Base-by-base conservation (phyloP, 805 yeast species). In the Ogataea pini region DNA sequence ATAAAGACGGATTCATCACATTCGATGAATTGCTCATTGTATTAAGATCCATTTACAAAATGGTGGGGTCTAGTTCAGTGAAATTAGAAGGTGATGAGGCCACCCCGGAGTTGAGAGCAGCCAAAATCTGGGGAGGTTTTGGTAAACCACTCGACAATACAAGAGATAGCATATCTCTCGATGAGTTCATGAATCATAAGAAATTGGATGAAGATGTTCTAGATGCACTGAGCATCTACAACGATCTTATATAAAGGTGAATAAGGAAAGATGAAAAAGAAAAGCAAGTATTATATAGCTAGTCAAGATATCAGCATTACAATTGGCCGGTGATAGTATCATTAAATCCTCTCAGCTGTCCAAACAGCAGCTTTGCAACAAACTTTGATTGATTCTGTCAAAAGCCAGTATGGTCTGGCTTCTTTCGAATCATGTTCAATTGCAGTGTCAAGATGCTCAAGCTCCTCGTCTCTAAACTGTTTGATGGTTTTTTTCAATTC, bases 391-490 rank as follows among this genome's bases (percentile, higher is more conserved):
- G 84, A 80, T 64, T 92, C 98, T 0, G 97, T 92, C 41, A 94
- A 73, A 28, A 92, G 65, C 77, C 86, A 78, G 68, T 94, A 94
- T 1, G 98, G 98, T 42, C 89, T 86, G 2, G 99, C 99, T 58
- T 83, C 81, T 56, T 90, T 88, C 0, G 98, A 91, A 64, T 92
- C 98, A 61, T 94, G 77, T 57, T 87, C 86, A 17, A 94, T 80
- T 0, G 99, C 99, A 0, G 96, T 92, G 57, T 94, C 89, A 57
- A 94, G 75, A 72, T 94, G 99, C 68, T 92, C 98, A 51, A 92
- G 74, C 67, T 92, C 99, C 44, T 92, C 96, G 63, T 92, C 98
- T 63, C 99, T 77, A 65, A 92, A 94, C 44, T 78, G 73, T 49
- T 82, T 82, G 46, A 94, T 84, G 1, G 80, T 76, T 20, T 76